Conservation (phyloP, 208 protist genomes). For the Trichomonas tenax region DNA sequence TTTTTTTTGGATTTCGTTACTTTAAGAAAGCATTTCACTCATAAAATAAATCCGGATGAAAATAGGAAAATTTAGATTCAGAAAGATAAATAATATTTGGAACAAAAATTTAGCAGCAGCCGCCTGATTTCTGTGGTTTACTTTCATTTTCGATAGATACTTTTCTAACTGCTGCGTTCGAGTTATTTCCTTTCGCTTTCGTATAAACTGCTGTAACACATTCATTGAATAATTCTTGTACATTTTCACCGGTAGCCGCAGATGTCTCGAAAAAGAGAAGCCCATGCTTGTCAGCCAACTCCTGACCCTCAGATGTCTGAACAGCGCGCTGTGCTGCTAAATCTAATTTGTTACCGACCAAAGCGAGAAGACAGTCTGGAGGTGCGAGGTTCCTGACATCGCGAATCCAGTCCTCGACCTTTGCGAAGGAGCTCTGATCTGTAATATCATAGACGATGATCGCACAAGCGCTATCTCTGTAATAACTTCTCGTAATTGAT, state of each 20-base stretch:
- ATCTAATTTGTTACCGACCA: conserved; percentile 15
- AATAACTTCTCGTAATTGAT: conserved; percentile 1
- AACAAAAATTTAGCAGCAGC: background rate
- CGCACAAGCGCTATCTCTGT: conserved; percentile 13
- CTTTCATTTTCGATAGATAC: background rate
- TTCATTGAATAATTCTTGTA: background rate
- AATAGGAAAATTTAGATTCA: background rate
- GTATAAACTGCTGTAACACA: background rate
- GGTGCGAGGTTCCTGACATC: background rate
- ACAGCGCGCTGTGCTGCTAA: background rate
- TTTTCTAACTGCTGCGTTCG: background rate
- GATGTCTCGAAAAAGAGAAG: background rate
- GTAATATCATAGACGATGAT: conserved; percentile 17
- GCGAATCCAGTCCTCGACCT: background rate
- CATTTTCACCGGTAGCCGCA: background rate
- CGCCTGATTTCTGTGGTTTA: background rate
- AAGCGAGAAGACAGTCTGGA: background rate
- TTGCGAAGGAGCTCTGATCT: background rate
- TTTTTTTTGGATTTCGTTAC: no score
- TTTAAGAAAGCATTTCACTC: no score
- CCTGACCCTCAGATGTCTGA: background rate
- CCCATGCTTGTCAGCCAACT: background rate
- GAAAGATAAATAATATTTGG: background rate
- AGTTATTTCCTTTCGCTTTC: background rate
- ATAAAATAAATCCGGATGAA: no score